Conservation (phyloP, 2,329 filamentous ascomycete genomes). For the Hypoxylon sp. region DNA sequence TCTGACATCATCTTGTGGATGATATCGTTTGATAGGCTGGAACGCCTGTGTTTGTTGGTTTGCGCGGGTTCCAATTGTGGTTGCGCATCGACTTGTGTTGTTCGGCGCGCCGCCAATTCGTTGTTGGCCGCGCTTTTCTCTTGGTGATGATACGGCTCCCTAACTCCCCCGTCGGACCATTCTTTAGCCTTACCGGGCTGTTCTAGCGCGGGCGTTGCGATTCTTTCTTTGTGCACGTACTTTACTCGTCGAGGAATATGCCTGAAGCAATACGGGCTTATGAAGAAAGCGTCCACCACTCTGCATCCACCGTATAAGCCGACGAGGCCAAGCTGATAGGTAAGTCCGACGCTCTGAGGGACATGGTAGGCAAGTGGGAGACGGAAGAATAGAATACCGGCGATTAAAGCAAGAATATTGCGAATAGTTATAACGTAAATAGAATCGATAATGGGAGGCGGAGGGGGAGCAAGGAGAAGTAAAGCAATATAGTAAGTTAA, state of each 20-base stretch:
- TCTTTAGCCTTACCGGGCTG: slow-evolving; percentile 20
- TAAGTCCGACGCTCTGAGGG: slow-evolving; percentile 59
- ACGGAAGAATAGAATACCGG: slow-evolving; percentile 57
- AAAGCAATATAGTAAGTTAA: slow-evolving; percentile 59
- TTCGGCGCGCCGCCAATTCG: neutral
- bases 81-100: neutral
- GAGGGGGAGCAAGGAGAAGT: slow-evolving; percentile 57
- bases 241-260: slow-evolving; percentile 58
- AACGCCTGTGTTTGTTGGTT: slow-evolving; percentile 2
- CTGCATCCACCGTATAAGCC: slow-evolving; percentile 58
- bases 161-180: slow-evolving; percentile 39
- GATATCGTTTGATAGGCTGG: slow-evolving; percentile 7
- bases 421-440: slow-evolving; percentile 51
- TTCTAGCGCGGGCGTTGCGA: slow-evolving; percentile 48
- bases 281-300: slow-evolving; percentile 60
- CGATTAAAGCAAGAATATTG: slow-evolving; percentile 54
- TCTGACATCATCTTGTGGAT: slow-evolving; percentile 23
- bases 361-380: slow-evolving; percentile 59
- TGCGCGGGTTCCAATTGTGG: neutral
- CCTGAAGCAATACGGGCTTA: slow-evolving; percentile 56
- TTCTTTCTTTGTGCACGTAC: slow-evolving; percentile 55
- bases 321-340: slow-evolving; percentile 59
- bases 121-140: neutral
- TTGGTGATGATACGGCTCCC: slow-evolving; percentile 24
- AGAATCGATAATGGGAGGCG: slow-evolving; percentile 53